These are phyloP conservation scores for Colletotrichum cuscutae DNA, from an alignment of 2,329 filamentous ascomycete species.

Conservation along the genomic window DNA sequence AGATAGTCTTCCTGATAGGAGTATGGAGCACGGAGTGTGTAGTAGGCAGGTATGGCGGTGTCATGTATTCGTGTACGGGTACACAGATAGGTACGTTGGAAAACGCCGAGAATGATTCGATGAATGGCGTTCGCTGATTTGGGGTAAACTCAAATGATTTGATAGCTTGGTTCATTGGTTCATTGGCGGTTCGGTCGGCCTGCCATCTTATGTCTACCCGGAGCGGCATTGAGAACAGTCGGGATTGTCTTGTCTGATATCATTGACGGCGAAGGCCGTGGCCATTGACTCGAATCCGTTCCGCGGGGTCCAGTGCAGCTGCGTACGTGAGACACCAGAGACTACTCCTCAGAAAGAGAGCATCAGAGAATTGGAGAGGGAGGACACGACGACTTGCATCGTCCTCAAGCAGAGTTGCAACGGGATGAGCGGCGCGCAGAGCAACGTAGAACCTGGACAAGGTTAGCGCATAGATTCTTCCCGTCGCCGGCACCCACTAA, in stretches of 20 bases:
- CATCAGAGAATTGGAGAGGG: not conserved
- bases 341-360: too few relatives aligned
- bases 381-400: slow-evolving; percentile 12
- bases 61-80: not conserved
- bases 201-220: not conserved
- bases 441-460: not conserved
- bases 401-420: not conserved
- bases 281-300: not conserved
- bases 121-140: not conserved
- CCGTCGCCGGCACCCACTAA: slow-evolving; percentile 23
- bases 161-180: not conserved
- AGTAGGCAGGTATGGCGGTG: not conserved
- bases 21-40: not conserved
- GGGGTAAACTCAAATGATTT: not conserved
- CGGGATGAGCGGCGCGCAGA: not conserved
- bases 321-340: not conserved
- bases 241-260: slow-evolving; percentile 25
- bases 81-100: too few relatives aligned
- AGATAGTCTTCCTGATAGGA: not conserved
- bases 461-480: slow-evolving; percentile 2
- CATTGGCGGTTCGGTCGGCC: not conserved
- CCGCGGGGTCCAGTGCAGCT: slow-evolving; percentile 7
- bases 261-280: not conserved
- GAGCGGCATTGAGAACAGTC: not conserved
- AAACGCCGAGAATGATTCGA: slow-evolving; percentile 3